phyloP scores from a whole-genome alignment of 2,329 filamentous ascomycete genomes.

The Pseudopithomyces chartarum region DNA sequence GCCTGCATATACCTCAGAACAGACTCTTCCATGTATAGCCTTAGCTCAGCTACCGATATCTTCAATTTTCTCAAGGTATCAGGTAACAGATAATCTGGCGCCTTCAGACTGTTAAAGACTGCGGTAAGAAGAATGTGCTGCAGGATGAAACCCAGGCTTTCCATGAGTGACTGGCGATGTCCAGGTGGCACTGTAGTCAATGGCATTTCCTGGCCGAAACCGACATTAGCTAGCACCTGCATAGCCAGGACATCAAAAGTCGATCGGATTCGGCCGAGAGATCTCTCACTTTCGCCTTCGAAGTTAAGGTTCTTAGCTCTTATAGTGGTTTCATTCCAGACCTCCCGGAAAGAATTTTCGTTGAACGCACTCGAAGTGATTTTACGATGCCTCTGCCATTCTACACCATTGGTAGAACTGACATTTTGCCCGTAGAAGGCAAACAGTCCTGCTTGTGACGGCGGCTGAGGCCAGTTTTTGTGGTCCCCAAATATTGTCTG shows the following conservation, averaged over 20 bases:
- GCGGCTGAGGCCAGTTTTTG: conserved; percentile 18
- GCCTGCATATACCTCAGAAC: conserved; percentile 19
- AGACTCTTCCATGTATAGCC: conserved; percentile 23
- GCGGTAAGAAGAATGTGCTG: conserved; percentile 19
- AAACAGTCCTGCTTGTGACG: conserved; percentile 19
- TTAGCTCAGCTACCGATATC: conserved; percentile 15
- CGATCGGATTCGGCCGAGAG: conserved; percentile 5
- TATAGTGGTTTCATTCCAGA: conserved; percentile 20
- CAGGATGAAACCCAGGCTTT: conserved; percentile 21
- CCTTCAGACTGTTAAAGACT: conserved; percentile 18
- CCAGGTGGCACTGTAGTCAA: conserved; percentile 9
- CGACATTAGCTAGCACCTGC: conserved; percentile 19
- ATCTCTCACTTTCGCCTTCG: conserved; percentile 3
- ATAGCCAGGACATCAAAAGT: conserved; percentile 23
- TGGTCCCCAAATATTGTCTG: conserved; percentile 12
- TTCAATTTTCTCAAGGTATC: conserved; percentile 14
- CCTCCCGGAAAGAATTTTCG: conserved; percentile 15
- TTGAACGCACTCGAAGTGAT: conserved; percentile 22
- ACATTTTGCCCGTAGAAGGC: conserved; percentile 26
- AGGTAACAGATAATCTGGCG: conserved; percentile 20
- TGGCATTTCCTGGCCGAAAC: conserved; percentile 19
- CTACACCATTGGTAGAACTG: conserved; percentile 18
- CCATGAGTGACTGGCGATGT: conserved; percentile 22
- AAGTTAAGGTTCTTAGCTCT: conserved; percentile 10
- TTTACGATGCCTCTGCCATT: conserved; percentile 29